These are phyloP conservation scores for Vickermania ingenoplastis DNA, from an alignment of 208 protist genomes.

Conservation along the genomic window DNA sequence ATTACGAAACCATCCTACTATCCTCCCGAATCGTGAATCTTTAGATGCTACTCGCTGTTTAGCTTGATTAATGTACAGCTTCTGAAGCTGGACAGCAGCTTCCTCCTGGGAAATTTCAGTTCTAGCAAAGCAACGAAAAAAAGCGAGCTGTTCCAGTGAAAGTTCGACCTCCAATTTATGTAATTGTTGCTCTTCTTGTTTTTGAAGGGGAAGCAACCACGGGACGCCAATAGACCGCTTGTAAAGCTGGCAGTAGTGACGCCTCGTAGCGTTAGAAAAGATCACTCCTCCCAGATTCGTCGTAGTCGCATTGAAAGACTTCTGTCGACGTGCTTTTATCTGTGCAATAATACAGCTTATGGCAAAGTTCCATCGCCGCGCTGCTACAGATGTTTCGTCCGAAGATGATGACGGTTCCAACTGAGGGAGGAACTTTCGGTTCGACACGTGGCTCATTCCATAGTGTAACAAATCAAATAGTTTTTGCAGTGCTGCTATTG, in stretches of 20 bases:
- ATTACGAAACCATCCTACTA: neutral
- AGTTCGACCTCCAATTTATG: slow-evolving; percentile 39
- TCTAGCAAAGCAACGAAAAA: slow-evolving; percentile 61
- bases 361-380: slow-evolving; percentile 20
- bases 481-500: slow-evolving; percentile 20
- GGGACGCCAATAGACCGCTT: slow-evolving; percentile 31
- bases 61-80: slow-evolving; percentile 25
- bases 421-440: slow-evolving; percentile 48
- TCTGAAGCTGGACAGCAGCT: slow-evolving; percentile 24
- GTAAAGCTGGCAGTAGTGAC: slow-evolving; percentile 55
- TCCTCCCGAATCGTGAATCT: neutral
- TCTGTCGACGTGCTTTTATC: slow-evolving; percentile 5
- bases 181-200: slow-evolving; percentile 26
- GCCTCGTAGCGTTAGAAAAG: slow-evolving; percentile 30
- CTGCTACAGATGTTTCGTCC: neutral
- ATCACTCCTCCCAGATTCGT: slow-evolving; percentile 30
- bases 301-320: neutral
- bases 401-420: slow-evolving; percentile 7
- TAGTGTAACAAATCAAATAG: slow-evolving; percentile 31
- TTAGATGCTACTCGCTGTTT: neutral
- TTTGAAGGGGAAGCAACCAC: slow-evolving; percentile 58
- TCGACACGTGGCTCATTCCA: slow-evolving; percentile 37
- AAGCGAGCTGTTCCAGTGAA: slow-evolving; percentile 56
- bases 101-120: slow-evolving; percentile 47
- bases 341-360: slow-evolving; percentile 19